These are phyloP conservation scores for Vanrija pseudolonga DNA, from an alignment of 1,284 basidiomycete genomes.

Conservation along the genomic window DNA sequence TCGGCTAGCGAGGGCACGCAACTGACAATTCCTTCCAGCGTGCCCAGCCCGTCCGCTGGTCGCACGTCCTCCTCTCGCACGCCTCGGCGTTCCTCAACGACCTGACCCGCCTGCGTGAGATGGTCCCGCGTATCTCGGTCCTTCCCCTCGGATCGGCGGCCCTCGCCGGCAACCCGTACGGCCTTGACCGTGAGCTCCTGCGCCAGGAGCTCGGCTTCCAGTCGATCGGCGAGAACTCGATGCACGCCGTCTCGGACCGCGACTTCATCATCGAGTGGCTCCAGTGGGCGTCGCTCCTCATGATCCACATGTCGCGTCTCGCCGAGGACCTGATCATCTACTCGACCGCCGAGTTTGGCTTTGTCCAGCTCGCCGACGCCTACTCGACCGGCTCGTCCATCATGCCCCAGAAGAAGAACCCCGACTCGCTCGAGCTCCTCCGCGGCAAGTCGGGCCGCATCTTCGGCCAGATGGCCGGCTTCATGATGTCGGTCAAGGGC, in stretches of 20 bases:
- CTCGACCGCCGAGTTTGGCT: constrained; percentile 94
- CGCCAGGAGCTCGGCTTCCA: constrained; percentile 78
- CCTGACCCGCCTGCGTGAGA: constrained; percentile 77
- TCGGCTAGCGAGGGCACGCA: background rate
- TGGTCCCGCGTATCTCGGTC: constrained; percentile 79
- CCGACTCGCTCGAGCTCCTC: constrained; percentile 90
- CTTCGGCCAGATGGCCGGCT: constrained; percentile 97
- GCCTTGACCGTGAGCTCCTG: constrained; percentile 83
- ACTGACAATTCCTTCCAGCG: constrained; percentile 55
- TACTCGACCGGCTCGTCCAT: constrained; percentile 99
- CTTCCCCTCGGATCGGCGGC: constrained; percentile 92
- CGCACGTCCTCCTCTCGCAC: constrained; percentile 91
- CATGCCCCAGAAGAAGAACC: constrained; percentile 99
- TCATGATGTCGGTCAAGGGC: constrained; percentile 96
- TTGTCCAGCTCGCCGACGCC: constrained; percentile 88
- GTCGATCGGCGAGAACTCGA: constrained; percentile 82
- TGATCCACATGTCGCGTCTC: constrained; percentile 89
- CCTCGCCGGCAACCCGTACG: constrained; percentile 93
- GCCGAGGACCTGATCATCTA: constrained; percentile 97
- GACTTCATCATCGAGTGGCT: constrained; percentile 97
- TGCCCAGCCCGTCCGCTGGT: constrained; percentile 97
- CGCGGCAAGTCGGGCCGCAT: constrained; percentile 92
- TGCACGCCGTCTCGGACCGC: constrained; percentile 92
- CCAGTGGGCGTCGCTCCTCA: constrained; percentile 90
- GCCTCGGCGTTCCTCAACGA: constrained; percentile 87